Conservation (phyloP, 108 stramenopile genomes). For the Pseudonitzschia multiseries region DNA sequence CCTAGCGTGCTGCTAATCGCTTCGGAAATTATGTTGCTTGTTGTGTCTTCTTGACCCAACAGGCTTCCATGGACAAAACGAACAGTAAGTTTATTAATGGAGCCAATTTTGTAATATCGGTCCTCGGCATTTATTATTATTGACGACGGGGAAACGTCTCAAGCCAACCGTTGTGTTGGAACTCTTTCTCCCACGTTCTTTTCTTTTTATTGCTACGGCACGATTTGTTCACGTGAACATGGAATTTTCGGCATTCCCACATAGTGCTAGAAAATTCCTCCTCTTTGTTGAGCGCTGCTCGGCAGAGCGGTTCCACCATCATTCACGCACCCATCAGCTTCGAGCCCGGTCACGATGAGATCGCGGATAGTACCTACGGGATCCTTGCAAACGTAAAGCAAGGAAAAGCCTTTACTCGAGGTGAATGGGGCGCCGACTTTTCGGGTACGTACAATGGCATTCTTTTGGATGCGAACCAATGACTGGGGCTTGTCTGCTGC, state of each 20-base stretch:
- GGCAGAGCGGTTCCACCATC: constrained; percentile 58
- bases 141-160: too few relatives aligned
- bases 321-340: constrained; percentile 70
- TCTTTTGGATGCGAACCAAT: too few relatives aligned
- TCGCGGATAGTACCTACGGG: constrained; percentile 50
- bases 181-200: background rate
- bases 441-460: constrained; percentile 16
- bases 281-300: constrained; percentile 41
- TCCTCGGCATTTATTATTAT: too few relatives aligned
- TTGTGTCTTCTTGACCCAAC: background rate
- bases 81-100: constrained; percentile 6
- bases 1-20: too few relatives aligned
- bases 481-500: too few relatives aligned
- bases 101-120: too few relatives aligned
- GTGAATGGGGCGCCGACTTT: constrained; percentile 60
- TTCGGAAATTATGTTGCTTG: too few relatives aligned
- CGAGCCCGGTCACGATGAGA: constrained; percentile 55
- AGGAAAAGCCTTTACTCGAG: constrained; percentile 54
- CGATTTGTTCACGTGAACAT: background rate
- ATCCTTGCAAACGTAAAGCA: constrained; percentile 70
- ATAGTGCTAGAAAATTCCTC: constrained; percentile 54
- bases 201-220: background rate
- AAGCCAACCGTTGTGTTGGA: too few relatives aligned
- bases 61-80: constrained; percentile 50
- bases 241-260: background rate